Evolutionary conservation across 2,329 filamentous ascomycete genomes (phyloP), one percentile per base, ranked within the genome.

Genomic region (Pseudogymnoascus sp.): DNA sequence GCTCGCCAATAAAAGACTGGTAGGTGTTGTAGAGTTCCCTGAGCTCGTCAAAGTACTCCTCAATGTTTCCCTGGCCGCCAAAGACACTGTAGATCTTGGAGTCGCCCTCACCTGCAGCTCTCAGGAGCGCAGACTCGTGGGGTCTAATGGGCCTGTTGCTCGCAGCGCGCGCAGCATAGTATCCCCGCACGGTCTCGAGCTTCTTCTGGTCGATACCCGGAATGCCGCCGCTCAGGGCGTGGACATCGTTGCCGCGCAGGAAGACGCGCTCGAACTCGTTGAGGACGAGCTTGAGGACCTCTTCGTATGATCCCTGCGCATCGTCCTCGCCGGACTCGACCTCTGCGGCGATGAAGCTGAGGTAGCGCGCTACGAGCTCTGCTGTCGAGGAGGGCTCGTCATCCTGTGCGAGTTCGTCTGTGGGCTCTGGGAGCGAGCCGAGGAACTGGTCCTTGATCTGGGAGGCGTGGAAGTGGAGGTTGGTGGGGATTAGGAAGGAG

Each of bases 11-110:
- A 67, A 99, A 95, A 28, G 89, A 89, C 11, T 90, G 88, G 76
- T 99, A 99, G 63, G 92, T 96, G 69, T 81, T 86, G 78, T 93
- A 93, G 62, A 97, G 84, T 74, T 96, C 89, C 61, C 94, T 87
- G 64, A 99, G 83, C 78, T 99, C 94, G 68, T 99, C 93, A 71
- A 99, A 99, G 77, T 99, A 99, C 77, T 99, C 95, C 76, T 99
- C 93, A 66, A 99, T 97, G 75, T 99, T 99, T 69, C 94, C 94
- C 75, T 99, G 94, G 6, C 94, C 94, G 63, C 94, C 94, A 68
- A 97, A 96, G 64, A 99, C 91, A 66, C 87, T 92, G 78, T 96
- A 99, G 63, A 99, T 84, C 68, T 85, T 87, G 60, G 92, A 92
- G 61, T 87, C 86, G 64, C 85, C 87, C 65, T 97, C 92, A 53